Conservation (phyloP, 2,329 filamentous ascomycete species). For the Penicillium sp. region DNA sequence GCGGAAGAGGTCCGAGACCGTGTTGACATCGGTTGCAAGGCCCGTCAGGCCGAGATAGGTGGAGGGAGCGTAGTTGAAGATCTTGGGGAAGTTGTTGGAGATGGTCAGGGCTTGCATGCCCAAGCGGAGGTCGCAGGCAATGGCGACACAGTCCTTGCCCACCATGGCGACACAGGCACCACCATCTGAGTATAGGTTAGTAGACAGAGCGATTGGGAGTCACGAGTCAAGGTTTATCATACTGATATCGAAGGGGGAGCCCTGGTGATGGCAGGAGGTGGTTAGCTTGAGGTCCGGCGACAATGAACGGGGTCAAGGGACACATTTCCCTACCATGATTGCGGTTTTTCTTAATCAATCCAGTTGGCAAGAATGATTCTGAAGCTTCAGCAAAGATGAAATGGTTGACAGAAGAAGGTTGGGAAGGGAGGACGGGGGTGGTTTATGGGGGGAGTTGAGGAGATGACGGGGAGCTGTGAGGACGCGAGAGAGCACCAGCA, state of each 20-base stretch:
- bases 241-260: conserved; percentile 96
- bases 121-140: conserved; percentile 97
- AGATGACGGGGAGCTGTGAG: conserved; percentile 40
- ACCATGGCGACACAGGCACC: conserved; percentile 98
- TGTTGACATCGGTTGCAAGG: conserved; percentile 92
- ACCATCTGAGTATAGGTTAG: conserved; percentile 62
- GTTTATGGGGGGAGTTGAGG: conserved; percentile 31
- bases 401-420: conserved; percentile 18
- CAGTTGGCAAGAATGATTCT: conserved; percentile 14
- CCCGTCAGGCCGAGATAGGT: conserved; percentile 96
- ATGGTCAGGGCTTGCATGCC: conserved; percentile 96
- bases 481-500: conserved; percentile 28
- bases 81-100: conserved; percentile 99
- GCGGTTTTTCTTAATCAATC: conserved; percentile 27
- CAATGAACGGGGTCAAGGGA: conserved; percentile 22
- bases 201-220: conserved; percentile 15
- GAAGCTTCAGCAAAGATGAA: conserved; percentile 23
- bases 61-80: conserved; percentile 91
- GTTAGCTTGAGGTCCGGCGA: conserved; percentile 40
- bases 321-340: conserved; percentile 34
- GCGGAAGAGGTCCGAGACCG: conserved; percentile 94
- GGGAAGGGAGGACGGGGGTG: conserved; percentile 24
- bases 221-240: conserved; percentile 44
- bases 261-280: conserved; percentile 60
- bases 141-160: conserved; percentile 99